Percentiles rank a stretch among this genome's conserved stretches.
Conservation (phyloP, 257 asterid genomes). For the Linaria vulgaris region DNA sequence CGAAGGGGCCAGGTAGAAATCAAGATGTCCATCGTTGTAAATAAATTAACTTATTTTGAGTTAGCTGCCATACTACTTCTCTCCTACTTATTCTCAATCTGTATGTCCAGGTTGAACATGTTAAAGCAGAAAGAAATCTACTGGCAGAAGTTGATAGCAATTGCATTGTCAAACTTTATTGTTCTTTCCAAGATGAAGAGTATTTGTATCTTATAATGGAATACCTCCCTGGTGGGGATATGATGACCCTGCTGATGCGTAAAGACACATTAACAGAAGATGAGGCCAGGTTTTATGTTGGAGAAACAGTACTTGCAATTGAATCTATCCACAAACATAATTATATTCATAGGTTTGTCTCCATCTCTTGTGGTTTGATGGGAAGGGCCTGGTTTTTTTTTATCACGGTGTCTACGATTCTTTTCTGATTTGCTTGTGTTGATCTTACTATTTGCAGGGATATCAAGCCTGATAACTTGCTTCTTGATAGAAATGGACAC, state of each 20-base stretch:
- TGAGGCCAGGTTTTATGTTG: constrained; percentile 88
- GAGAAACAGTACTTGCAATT: constrained; percentile 94
- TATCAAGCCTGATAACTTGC: constrained; percentile 97
- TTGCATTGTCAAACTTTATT: constrained; percentile 92
- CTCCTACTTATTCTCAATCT: constrained; percentile 17
- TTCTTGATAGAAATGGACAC: constrained; percentile 90
- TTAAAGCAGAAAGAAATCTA: constrained; percentile 88
- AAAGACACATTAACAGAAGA: constrained; percentile 88
- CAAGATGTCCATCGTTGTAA: constrained; percentile 15
- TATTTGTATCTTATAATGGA: constrained; percentile 92
- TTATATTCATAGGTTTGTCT: constrained; percentile 81
- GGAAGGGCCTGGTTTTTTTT: constrained; percentile 14
- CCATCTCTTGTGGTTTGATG: constrained; percentile 26
- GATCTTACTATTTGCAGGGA: constrained; percentile 57
- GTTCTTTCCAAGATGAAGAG: constrained; percentile 98
- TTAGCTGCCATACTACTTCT: constrained; percentile 23
- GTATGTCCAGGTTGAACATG: constrained; percentile 77
- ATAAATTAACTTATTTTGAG: constrained; percentile 21
- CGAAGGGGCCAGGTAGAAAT: constrained; percentile 91
- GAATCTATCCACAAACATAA: constrained; percentile 94
- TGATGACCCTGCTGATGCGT: constrained; percentile 98
- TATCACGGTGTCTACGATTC: constrained; percentile 16
- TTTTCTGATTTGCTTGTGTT: constrained; percentile 17
- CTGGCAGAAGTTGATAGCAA: constrained; percentile 96
- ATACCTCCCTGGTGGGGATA: constrained; percentile 98